Evolutionary conservation across 208 protist species (phyloP).

Genomic region (Naegleria lovaniensis): DNA sequence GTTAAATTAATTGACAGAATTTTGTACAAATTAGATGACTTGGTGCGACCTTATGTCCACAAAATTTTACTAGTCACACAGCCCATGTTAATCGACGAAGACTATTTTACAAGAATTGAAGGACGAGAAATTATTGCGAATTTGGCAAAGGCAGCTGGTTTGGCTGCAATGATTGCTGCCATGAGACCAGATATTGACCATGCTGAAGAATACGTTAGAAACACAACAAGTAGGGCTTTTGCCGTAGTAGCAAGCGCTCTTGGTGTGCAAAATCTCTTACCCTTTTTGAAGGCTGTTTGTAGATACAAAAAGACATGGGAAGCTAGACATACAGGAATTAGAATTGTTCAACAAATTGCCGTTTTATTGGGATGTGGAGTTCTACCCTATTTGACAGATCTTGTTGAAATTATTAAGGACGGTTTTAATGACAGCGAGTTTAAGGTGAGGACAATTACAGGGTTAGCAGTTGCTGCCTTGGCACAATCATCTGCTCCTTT

Average conservation of each 20-base stretch:
- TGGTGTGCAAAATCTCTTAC: slow-evolving; percentile 86
- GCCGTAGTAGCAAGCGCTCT: slow-evolving; percentile 91
- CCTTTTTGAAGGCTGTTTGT: slow-evolving; percentile 94
- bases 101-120: slow-evolving; percentile 95
- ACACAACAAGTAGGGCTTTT: slow-evolving; percentile 95
- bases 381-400: slow-evolving; percentile 80
- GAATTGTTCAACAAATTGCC: slow-evolving; percentile 94
- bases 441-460: slow-evolving; percentile 90
- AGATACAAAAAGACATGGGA: slow-evolving; percentile 88
- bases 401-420: slow-evolving; percentile 89
- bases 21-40: slow-evolving; percentile 93
- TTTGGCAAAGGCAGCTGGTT: slow-evolving; percentile 94
- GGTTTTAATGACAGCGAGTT: slow-evolving; percentile 86
- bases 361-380: slow-evolving; percentile 92
- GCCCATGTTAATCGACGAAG: slow-evolving; percentile 94
- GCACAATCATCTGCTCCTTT: slow-evolving; percentile 93
- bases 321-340: slow-evolving; percentile 91
- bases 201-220: slow-evolving; percentile 92
- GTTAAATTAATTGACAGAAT: slow-evolving; percentile 98
- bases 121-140: slow-evolving; percentile 97
- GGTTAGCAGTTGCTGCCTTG: slow-evolving; percentile 85
- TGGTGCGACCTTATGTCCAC: slow-evolving; percentile 90
- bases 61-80: slow-evolving; percentile 98
- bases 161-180: slow-evolving; percentile 92
- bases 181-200: slow-evolving; percentile 97